Evolutionary conservation across 176 grass and related monocot genomes (phyloP).

Genomic region (Avena sativa): DNA sequence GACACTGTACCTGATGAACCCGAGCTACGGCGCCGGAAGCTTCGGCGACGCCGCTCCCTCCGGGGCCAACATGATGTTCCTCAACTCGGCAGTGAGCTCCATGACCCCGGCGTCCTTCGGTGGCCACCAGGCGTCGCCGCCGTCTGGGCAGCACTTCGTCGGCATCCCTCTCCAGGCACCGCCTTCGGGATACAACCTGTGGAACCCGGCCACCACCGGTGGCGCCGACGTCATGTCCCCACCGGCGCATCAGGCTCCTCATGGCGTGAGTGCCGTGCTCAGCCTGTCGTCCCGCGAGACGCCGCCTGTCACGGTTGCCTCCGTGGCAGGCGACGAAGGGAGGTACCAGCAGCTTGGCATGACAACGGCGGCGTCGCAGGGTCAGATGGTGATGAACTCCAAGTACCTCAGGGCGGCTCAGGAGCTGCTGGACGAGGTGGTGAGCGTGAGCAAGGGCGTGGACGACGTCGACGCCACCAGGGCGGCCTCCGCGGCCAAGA

Average conservation of each 20-base stretch:
- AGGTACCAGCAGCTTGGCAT: constrained; percentile 34
- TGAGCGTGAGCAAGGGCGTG: constrained; percentile 77
- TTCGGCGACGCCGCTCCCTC: constrained; percentile 55
- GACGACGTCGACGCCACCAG: constrained; percentile 42
- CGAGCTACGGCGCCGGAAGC: constrained; percentile 62
- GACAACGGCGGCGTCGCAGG: constrained; percentile 36
- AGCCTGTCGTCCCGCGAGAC: constrained; percentile 87
- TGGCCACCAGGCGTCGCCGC: constrained; percentile 40
- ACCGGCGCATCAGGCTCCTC: constrained; percentile 50
- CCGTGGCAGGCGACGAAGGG: constrained; percentile 44
- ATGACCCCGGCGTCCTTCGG: constrained; percentile 62
- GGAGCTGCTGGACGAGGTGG: constrained; percentile 90
- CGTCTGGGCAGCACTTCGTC: constrained; percentile 74
- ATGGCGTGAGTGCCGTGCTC: constrained; percentile 64
- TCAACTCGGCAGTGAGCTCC: constrained; percentile 78
- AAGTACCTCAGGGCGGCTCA: constrained; percentile 93
- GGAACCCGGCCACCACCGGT: constrained; percentile 39
- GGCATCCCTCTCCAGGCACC: constrained; percentile 76
- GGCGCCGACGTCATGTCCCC: constrained; percentile 39
- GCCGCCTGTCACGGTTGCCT: constrained; percentile 58
- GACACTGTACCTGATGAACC: constrained; percentile 98
- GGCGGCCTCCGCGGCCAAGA: constrained; percentile 18
- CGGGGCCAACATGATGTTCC: constrained; percentile 85
- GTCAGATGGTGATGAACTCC: constrained; percentile 81
- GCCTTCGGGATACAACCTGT: constrained; percentile 64